Evolutionary conservation across 2,329 filamentous ascomycete genomes (phyloP).

Genomic region (Aspergillus aculeatinus): DNA sequence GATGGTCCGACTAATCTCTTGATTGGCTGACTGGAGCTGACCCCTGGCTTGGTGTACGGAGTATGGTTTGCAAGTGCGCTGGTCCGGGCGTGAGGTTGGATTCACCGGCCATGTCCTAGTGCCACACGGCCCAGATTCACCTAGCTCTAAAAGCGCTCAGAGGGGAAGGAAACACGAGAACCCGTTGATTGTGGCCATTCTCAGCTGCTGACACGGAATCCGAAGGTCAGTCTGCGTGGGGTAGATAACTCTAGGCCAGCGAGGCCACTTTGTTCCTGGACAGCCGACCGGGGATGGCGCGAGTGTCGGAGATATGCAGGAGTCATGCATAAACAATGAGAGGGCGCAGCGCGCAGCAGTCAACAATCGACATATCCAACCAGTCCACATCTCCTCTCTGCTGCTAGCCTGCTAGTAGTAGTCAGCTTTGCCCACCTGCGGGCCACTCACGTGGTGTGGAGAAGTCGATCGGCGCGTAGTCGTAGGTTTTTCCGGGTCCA

Average conservation of each 20-base stretch:
- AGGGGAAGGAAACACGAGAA: background rate
- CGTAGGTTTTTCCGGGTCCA: background rate
- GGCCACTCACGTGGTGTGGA: slow-evolving; percentile 8
- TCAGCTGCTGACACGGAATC: too few relatives aligned
- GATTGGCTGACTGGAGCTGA: background rate
- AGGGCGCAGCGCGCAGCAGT: background rate
- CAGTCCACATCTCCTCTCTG: too few relatives aligned
- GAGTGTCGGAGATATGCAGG: slow-evolving; percentile 3
- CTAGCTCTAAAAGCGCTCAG: too few relatives aligned
- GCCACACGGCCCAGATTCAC: background rate
- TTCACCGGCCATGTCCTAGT: slow-evolving; percentile 13
- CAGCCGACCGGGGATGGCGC: background rate
- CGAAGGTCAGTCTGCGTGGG: too few relatives aligned
- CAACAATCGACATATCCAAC: background rate
- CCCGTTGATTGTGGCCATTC: too few relatives aligned
- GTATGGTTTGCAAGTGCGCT: background rate
- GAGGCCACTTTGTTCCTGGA: too few relatives aligned
- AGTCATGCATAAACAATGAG: slow-evolving; percentile 6
- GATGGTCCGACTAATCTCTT: background rate
- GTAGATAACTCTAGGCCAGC: too few relatives aligned
- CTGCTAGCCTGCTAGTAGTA: background rate
- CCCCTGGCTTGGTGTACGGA: background rate
- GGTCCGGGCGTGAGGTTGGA: slow-evolving; percentile 10
- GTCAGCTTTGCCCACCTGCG: background rate
- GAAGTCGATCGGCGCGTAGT: slow-evolving; percentile 4